Evolutionary conservation across 345 rosid species (phyloP).

Genomic region (Clausena lansium): DNA sequence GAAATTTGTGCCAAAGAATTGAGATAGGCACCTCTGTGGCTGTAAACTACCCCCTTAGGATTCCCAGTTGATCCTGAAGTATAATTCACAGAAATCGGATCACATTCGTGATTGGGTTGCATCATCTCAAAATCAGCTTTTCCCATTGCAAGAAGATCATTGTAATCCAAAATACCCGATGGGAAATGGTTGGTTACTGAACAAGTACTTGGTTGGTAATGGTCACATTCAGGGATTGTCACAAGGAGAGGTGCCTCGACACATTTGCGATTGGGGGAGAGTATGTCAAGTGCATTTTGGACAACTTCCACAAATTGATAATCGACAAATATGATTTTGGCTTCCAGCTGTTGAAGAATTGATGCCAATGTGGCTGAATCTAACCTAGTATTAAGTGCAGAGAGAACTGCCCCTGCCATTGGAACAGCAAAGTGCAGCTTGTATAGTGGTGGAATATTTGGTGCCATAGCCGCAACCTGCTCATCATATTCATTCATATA

Average conservation of each 20-base stretch:
- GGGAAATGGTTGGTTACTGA: neutral
- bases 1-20: conserved; percentile 42
- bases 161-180: conserved; percentile 22
- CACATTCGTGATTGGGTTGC: conserved; percentile 35
- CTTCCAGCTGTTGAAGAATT: conserved; percentile 23
- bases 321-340: conserved; percentile 50
- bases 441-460: conserved; percentile 57
- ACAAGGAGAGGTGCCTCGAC: conserved; percentile 29
- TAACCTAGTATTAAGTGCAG: conserved; percentile 37
- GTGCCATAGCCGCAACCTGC: conserved; percentile 59
- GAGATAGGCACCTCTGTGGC: conserved; percentile 53
- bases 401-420: conserved; percentile 56
- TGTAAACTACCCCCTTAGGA: conserved; percentile 57
- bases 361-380: conserved; percentile 34
- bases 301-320: conserved; percentile 21
- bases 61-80: conserved; percentile 62
- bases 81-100: conserved; percentile 51
- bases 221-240: conserved; percentile 23
- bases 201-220: neutral
- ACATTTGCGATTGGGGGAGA: conserved; percentile 3
- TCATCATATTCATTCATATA: neutral
- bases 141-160: conserved; percentile 29
- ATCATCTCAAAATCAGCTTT: conserved; percentile 26
- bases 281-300: conserved; percentile 20
- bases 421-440: conserved; percentile 62